Evolutionary conservation across 2,329 filamentous ascomycete species (phyloP), one percentile per base, ranked within the genome.

Genomic region (Thielaviopsis euricoi): DNA sequence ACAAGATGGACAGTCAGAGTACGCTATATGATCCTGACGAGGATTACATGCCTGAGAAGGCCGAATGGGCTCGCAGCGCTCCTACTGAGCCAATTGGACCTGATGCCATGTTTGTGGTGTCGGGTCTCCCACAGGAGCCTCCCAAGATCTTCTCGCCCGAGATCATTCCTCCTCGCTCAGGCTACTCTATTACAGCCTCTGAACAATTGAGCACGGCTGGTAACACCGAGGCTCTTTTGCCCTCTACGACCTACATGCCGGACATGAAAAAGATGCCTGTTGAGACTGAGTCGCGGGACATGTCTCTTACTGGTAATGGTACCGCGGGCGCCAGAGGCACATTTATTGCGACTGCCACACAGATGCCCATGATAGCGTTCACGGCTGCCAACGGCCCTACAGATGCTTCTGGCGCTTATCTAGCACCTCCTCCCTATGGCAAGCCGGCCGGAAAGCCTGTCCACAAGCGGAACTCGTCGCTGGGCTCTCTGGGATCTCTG

Each of bases 401-500:
- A 7, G 19, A 19, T 13, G 43, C 25, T 37, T 19, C 57, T 15
- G 51, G 19, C 43, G 22, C 55, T 21, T 53, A 52, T n/a, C 50
- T 59, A 9, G 52, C 52, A 9, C 55, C 55, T 6, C 58, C 58
- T n/a, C 52, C 52, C 17, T 54, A 59, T 22, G 58, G 58, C 25
- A 56, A 49, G 23, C 26, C 50, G 25, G 7, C 48, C 17, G 48
- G 26, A 23, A 56, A 50, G 48, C 55, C 52, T n/a, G 71, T 74
- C n/a, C 78, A 78, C 64, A 71, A 72, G 19, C 75, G 82, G 51
- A 74, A 80, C 60, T 82, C 81, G 5, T 61, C 59, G 2, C 23
- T 60, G 12, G 58, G 58, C 9, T 87, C 83, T 0, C 73, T 81
- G 49, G 74, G 73, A 17, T 86, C 83, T 2, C 23, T 61, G 22